Evolutionary conservation across 768 basidiomycete genomes (phyloP).

Genomic region (Mycena latifolia): DNA sequence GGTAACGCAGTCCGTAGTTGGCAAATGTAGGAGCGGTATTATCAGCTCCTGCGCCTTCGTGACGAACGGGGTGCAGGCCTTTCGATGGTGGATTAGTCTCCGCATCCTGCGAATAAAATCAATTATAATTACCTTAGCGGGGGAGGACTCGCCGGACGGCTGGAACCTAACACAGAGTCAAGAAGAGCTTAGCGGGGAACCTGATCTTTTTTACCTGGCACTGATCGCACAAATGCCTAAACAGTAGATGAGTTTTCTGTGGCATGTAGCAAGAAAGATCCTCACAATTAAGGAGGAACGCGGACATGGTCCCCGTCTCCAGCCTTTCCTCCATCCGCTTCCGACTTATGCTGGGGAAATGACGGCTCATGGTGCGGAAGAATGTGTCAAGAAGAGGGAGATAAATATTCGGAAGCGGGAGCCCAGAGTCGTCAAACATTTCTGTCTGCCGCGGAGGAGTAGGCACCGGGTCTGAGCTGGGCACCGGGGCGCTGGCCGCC

Average conservation of each 20-base stretch:
- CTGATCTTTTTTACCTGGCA: constrained; percentile 15
- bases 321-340: constrained; percentile 29
- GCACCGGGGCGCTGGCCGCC: constrained; percentile 11
- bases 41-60: constrained; percentile 32
- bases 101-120: background rate
- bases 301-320: constrained; percentile 29
- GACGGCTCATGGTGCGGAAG: constrained; percentile 24
- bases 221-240: constrained; percentile 27
- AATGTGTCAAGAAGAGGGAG: constrained; percentile 27
- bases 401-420: constrained; percentile 22
- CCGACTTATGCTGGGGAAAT: constrained; percentile 32
- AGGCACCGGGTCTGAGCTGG: constrained; percentile 3
- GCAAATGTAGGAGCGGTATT: constrained; percentile 28
- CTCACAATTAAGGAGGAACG: constrained; percentile 31
- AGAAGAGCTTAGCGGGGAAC: too few species aligned
- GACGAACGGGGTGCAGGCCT: constrained; percentile 30
- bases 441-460: constrained; percentile 4
- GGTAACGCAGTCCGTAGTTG: constrained; percentile 24
- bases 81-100: background rate
- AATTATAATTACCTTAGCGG: background rate
- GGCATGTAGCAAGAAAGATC: background rate
- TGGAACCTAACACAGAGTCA: background rate
- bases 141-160: background rate
- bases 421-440: constrained; percentile 25
- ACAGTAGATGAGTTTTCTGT: background rate